These are phyloP conservation scores for Agrocybe praecox DNA, from an alignment of 768 basidiomycete genomes.

Conservation along the genomic window DNA sequence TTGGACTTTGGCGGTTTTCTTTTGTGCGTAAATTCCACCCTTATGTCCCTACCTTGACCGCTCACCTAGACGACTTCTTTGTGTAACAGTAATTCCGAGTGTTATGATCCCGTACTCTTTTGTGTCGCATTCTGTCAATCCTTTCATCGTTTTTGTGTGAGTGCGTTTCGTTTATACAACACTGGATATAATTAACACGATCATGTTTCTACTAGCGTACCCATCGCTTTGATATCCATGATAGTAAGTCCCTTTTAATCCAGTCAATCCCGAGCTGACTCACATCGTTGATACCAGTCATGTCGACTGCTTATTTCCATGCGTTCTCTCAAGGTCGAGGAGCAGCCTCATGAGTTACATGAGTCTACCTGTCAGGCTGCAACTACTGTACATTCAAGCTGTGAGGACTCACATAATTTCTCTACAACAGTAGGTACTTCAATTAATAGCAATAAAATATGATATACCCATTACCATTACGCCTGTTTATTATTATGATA, in stretches of 20 bases:
- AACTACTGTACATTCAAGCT: neutral
- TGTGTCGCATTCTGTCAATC: conserved; percentile 4
- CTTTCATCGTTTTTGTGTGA: conserved; percentile 10
- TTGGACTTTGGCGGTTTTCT: conserved; percentile 4
- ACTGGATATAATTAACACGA: neutral
- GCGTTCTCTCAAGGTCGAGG: neutral
- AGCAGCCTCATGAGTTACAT: neutral
- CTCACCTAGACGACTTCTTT: neutral
- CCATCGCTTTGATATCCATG: conserved; percentile 3
- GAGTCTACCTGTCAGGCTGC: neutral
- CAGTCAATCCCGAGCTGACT: neutral
- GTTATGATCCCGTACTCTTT: conserved; percentile 6
- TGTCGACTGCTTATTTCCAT: neutral
- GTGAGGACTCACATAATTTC: neutral
- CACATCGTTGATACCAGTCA: neutral
- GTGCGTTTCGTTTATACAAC: neutral
- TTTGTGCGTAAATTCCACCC: neutral
- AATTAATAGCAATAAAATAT: too few relatives aligned
- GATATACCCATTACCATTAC: too few relatives aligned
- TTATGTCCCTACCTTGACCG: neutral
- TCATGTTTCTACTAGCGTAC: neutral
- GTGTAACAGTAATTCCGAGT: neutral
- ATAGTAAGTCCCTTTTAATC: neutral
- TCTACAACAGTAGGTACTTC: too few relatives aligned
- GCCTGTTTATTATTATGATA: too few relatives aligned